Conservation (phyloP, 306 rosid species). For the Begonia peltatifolia region DNA sequence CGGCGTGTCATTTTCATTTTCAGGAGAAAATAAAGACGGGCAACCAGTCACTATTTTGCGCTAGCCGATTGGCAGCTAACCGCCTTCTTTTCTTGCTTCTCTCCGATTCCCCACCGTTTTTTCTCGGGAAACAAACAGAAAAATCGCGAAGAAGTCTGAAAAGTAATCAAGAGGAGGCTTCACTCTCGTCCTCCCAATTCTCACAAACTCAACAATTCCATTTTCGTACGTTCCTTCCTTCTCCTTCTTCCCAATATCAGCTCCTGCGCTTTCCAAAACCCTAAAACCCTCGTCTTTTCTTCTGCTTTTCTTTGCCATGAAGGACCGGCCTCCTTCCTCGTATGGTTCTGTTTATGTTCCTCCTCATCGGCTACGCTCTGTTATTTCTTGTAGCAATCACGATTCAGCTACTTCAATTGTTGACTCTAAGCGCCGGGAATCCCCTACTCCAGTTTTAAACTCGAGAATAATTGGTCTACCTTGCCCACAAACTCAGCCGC, state of each 20-base stretch:
- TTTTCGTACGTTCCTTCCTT: constrained; percentile 2
- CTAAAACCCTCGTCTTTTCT: constrained; percentile 22
- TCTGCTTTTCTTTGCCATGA: constrained; percentile 32
- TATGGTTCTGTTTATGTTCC: constrained; percentile 63
- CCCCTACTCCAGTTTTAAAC: constrained; percentile 11
- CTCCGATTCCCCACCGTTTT: background rate
- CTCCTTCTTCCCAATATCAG: constrained; percentile 5
- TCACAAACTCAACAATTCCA: background rate
- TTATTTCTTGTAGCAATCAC: constrained; percentile 19
- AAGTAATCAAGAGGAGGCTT: background rate
- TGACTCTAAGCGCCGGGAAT: constrained; percentile 23
- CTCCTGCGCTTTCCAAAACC: constrained; percentile 14
- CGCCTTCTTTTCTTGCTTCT: too few species aligned
- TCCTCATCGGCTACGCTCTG: constrained; percentile 80
- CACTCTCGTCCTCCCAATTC: background rate
- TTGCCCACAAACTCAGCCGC: constrained; percentile 18
- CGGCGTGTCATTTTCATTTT: too few species aligned
- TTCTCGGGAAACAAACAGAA: background rate
- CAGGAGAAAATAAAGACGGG: too few species aligned
- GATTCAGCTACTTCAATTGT: constrained; percentile 21
- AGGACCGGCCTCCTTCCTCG: constrained; percentile 74
- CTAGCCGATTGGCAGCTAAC: too few species aligned
- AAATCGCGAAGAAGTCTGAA: background rate
- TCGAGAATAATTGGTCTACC: constrained; percentile 10
- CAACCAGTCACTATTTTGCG: too few species aligned